A percentile compares a stretch with the other conserved stretches of the same genome.
Conservation (phyloP, 352 stramenopile species). For the Pythium brassicae region DNA sequence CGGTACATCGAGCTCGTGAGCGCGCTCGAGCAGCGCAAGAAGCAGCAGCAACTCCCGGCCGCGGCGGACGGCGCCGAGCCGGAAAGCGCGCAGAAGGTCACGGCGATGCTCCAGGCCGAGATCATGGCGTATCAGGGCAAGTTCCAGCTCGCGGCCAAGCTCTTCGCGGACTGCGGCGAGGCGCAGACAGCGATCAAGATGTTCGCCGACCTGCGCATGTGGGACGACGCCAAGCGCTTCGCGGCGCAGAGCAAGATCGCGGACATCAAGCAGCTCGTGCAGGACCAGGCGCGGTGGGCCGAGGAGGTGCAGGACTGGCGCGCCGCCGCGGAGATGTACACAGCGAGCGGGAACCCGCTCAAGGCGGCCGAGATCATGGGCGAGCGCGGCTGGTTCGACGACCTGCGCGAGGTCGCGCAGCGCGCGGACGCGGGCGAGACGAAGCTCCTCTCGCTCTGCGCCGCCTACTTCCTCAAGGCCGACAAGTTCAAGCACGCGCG, state of each 20-base stretch:
- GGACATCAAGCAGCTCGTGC: slow-evolving; percentile 86
- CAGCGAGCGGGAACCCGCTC: slow-evolving; percentile 78
- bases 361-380: slow-evolving; percentile 85
- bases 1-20: slow-evolving; percentile 90
- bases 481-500: slow-evolving; percentile 74
- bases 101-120: slow-evolving; percentile 79
- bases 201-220: slow-evolving; percentile 91
- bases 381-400: slow-evolving; percentile 80
- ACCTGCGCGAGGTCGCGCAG: slow-evolving; percentile 78
- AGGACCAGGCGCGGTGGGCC: slow-evolving; percentile 90
- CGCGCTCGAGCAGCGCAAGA: slow-evolving; percentile 71
- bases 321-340: slow-evolving; percentile 90
- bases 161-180: slow-evolving; percentile 77
- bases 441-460: slow-evolving; percentile 50
- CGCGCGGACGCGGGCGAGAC: slow-evolving; percentile 43
- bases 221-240: slow-evolving; percentile 93
- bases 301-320: slow-evolving; percentile 92
- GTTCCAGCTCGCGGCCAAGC: slow-evolving; percentile 89
- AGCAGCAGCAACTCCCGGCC: slow-evolving; percentile 47
- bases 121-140: slow-evolving; percentile 91
- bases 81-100: slow-evolving; percentile 51
- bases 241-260: slow-evolving; percentile 71
- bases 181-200: slow-evolving; percentile 90
- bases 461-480: slow-evolving; percentile 61
- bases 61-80: slow-evolving; percentile 19